These are phyloP conservation scores for Fraxinus excelsior DNA, from an alignment of 257 asterid genomes.

Conservation along the genomic window DNA sequence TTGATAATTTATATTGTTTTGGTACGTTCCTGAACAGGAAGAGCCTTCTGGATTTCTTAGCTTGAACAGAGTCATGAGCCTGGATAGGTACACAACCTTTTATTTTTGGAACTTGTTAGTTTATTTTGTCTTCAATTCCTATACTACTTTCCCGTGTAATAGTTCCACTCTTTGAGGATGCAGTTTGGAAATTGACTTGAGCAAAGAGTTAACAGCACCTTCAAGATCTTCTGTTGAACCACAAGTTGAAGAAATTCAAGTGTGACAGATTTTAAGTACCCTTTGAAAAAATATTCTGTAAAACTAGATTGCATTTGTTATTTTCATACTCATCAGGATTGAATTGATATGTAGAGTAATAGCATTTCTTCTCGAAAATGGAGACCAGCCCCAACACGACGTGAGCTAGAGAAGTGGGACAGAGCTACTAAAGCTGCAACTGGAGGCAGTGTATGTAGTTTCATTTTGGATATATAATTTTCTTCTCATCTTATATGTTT, in stretches of 20 bases:
- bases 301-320: neutral
- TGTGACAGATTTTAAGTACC: constrained; percentile 24
- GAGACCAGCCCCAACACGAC: constrained; percentile 94
- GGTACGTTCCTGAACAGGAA: constrained; percentile 48
- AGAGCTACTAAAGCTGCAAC: constrained; percentile 88
- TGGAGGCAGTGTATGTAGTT: constrained; percentile 81
- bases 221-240: constrained; percentile 38
- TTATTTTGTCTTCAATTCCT: neutral
- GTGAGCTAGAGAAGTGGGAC: constrained; percentile 94
- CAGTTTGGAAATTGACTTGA: constrained; percentile 82
- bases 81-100: constrained; percentile 59
- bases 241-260: constrained; percentile 49
- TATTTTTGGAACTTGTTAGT: neutral
- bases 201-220: constrained; percentile 55
- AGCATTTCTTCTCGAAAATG: constrained; percentile 52
- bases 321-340: constrained; percentile 22
- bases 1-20: constrained; percentile 9
- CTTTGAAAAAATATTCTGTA: constrained; percentile 19
- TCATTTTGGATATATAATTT: neutral
- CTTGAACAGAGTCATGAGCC: constrained; percentile 90
- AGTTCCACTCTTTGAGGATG: constrained; percentile 21
- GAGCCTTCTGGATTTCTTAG: constrained; percentile 85
- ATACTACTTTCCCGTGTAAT: constrained; percentile 1
- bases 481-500: constrained; percentile 3
- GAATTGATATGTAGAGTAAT: constrained; percentile 44